Conservation (phyloP, 176 grass and related monocot genomes). For the Echinochloa phyllopogon region DNA sequence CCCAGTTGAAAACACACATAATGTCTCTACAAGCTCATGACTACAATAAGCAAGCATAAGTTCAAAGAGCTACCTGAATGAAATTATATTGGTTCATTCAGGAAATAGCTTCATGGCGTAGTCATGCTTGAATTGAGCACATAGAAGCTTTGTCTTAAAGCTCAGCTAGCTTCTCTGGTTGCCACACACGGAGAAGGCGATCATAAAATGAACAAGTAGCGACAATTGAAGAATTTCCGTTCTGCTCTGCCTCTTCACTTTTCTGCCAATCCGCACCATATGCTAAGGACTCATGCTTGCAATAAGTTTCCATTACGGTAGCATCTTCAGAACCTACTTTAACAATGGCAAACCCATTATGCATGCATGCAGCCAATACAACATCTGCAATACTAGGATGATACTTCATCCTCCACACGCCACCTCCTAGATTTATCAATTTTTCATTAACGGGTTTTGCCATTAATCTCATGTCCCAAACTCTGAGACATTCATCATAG, state of each 20-base stretch:
- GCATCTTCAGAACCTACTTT: slow-evolving; percentile 52
- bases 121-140: slow-evolving; percentile 25
- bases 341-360: slow-evolving; percentile 90
- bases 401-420: slow-evolving; percentile 96
- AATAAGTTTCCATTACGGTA: slow-evolving; percentile 71
- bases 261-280: slow-evolving; percentile 96
- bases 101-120: slow-evolving; percentile 15
- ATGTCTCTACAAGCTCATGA: slow-evolving; percentile 21
- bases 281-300: slow-evolving; percentile 88
- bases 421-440: slow-evolving; percentile 80
- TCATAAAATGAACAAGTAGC: slow-evolving; percentile 96
- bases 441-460: slow-evolving; percentile 69
- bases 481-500: slow-evolving; percentile 93
- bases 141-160: slow-evolving; percentile 36
- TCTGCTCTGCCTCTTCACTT: slow-evolving; percentile 40
- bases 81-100: slow-evolving; percentile 47
- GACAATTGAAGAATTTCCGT: slow-evolving; percentile 53
- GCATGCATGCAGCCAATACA: slow-evolving; percentile 91
- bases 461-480: slow-evolving; percentile 91
- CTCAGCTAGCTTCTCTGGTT: slow-evolving; percentile 57
- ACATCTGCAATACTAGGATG: slow-evolving; percentile 65
- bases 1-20: slow-evolving; percentile 7
- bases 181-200: slow-evolving; percentile 74
- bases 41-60: slow-evolving; percentile 34
- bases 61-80: slow-evolving; percentile 42